These are phyloP conservation scores for Fusarium sp. DNA, from an alignment of 2,329 filamentous ascomycete genomes.

Conservation along the genomic window DNA sequence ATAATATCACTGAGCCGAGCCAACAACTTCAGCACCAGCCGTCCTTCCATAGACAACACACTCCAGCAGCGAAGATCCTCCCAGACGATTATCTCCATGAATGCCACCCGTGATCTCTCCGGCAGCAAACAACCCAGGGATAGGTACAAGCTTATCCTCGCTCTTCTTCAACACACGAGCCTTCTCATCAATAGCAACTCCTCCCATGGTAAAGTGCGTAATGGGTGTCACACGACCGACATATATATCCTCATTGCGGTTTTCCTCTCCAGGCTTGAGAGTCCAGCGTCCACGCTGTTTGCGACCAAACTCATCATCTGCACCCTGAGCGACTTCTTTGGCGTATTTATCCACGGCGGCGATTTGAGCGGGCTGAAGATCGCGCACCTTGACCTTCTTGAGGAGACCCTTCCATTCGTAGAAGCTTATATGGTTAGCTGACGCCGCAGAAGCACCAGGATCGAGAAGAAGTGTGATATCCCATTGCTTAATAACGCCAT, in stretches of 20 bases:
- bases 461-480: constrained; percentile 70
- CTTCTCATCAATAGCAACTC: constrained; percentile 67
- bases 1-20: constrained; percentile 1
- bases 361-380: constrained; percentile 59
- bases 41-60: constrained; percentile 74
- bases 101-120: constrained; percentile 75
- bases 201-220: constrained; percentile 77
- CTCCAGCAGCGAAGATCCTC: constrained; percentile 72
- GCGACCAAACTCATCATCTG: constrained; percentile 62
- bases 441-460: constrained; percentile 66
- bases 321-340: constrained; percentile 56
- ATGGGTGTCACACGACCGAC: constrained; percentile 73
- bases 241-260: constrained; percentile 66
- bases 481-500: constrained; percentile 64
- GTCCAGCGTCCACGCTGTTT: constrained; percentile 68
- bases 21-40: constrained; percentile 59
- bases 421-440: constrained; percentile 70
- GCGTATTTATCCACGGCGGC: constrained; percentile 65
- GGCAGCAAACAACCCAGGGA: constrained; percentile 71
- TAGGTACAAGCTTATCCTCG: constrained; percentile 55
- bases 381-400: constrained; percentile 66
- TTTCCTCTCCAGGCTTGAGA: constrained; percentile 58
- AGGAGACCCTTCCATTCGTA: constrained; percentile 74
- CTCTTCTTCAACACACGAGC: constrained; percentile 62
- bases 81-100: constrained; percentile 73